Evolutionary conservation across 164 flowering plant species (phyloP).

Genomic region (Vitis amurensis): DNA sequence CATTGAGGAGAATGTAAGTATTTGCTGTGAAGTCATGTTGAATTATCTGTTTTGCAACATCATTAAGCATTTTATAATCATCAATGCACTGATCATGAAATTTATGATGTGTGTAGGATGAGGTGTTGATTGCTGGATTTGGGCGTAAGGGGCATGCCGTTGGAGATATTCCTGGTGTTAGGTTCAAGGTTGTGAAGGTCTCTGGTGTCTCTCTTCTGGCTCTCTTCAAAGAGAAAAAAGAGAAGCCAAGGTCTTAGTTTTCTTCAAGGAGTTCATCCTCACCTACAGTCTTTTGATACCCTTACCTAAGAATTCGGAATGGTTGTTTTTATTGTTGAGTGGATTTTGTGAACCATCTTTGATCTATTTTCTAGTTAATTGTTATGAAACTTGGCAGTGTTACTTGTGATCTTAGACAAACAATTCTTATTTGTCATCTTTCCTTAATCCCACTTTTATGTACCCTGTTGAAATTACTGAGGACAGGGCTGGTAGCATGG

Average conservation of each 20-base stretch:
- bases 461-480: no score
- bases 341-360: constrained; percentile 19
- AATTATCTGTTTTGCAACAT: not conserved
- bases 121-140: constrained; percentile 86
- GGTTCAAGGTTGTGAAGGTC: constrained; percentile 86
- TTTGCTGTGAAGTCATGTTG: no score
- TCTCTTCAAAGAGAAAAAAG: constrained; percentile 86
- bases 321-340: constrained; percentile 5
- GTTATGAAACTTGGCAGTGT: constrained; percentile 6
- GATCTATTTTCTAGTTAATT: constrained; percentile 9
- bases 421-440: no score
- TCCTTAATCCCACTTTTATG: no score
- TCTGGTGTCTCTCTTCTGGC: constrained; percentile 84
- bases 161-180: constrained; percentile 88
- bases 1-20: constrained; percentile 78
- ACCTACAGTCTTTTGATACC: constrained; percentile 1
- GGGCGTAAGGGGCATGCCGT: constrained; percentile 89
- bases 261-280: not conserved
- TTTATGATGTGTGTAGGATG: constrained; percentile 46
- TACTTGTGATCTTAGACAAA: not conserved
- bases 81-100: not conserved
- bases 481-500: no score
- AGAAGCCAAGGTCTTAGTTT: constrained; percentile 80
- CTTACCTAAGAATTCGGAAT: not conserved
- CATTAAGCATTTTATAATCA: not conserved